Evolutionary conservation across 2,329 filamentous ascomycete genomes (phyloP), one percentile per base, ranked within the genome.

Genomic region (Talaromyces pinophilus): DNA sequence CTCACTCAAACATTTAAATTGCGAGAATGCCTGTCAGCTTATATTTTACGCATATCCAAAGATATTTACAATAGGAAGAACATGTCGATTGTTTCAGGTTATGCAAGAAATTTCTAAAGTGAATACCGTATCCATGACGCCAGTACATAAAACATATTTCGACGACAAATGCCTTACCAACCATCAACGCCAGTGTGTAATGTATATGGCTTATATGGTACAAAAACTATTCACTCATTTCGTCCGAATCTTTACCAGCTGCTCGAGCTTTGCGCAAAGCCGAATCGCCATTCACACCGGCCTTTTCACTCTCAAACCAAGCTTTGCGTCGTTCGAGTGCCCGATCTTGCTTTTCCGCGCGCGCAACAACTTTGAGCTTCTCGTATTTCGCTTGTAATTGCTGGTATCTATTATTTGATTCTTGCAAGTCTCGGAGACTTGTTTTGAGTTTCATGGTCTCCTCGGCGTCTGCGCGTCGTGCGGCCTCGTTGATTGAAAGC

Each of bases 231-330:
- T 59, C 40, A 35, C 62, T 59, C 52, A 65, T 65, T 22, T 65
- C 38, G 17, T 67, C 65, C 15, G 28, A 60, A 11, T 63, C 42
- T 15, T 72, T 67, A 57, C 80, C 79, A 28, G 59, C 25, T 35
- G 55, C 54, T 50, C 64, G 64, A 75, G 80, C 78, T 66, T 75
- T 72, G 46, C 75, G 74, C 55, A 82, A 70, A n/a, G 71, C 72
- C 5, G 71, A 71, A 70, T 81, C 79, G 1, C 79, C 78, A 69
- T 80, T 81, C 65, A 72, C 72, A 30, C 80, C 80, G 65, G 76
- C 78, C 68, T 78, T 82, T 68, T 82, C 80, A 3, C 79, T 80
- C 25, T 78, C 76, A 69, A 82, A 79, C 76, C 80, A 82, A 25
- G 78, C 78, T 70, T 82, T 74, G 65, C 80, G 74, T 63, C 75